A percentile compares a stretch with the other conserved stretches of the same genome.
Evolutionary conservation across 1,139 yeast genomes (phyloP).

Genomic region (Yamadazyma siamensis): DNA sequence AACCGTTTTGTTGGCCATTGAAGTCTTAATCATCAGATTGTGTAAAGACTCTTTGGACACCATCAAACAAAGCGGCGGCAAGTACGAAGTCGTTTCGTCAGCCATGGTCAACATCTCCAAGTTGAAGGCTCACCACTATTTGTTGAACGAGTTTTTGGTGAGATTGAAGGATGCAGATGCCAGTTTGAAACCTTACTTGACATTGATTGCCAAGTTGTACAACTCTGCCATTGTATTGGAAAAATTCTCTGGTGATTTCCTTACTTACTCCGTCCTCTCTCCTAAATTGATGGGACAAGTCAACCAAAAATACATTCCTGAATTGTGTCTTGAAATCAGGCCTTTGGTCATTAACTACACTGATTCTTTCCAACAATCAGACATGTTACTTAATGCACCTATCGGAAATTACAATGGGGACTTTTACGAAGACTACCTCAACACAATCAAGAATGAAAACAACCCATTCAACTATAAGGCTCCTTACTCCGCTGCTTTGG

Average conservation of each 20-base stretch:
- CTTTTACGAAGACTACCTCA: slow-evolving; percentile 75
- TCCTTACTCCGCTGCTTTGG: slow-evolving; percentile 52
- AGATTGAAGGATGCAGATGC: slow-evolving; percentile 26
- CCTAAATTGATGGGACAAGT: slow-evolving; percentile 44
- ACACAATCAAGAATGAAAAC: slow-evolving; percentile 47
- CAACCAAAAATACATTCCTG: slow-evolving; percentile 43
- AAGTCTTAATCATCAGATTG: slow-evolving; percentile 45
- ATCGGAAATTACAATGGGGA: slow-evolving; percentile 85
- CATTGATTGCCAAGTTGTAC: slow-evolving; percentile 44
- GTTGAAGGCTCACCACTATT: slow-evolving; percentile 59
- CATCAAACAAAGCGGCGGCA: slow-evolving; percentile 40
- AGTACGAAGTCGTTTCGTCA: slow-evolving; percentile 55
- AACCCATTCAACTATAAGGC: slow-evolving; percentile 57
- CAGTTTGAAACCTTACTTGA: slow-evolving; percentile 25
- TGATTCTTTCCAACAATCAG: slow-evolving; percentile 87
- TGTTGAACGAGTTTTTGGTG: slow-evolving; percentile 40
- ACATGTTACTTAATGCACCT: slow-evolving; percentile 80
- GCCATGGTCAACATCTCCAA: slow-evolving; percentile 56
- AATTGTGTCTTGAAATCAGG: slow-evolving; percentile 50
- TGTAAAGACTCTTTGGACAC: slow-evolving; percentile 44
- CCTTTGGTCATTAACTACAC: slow-evolving; percentile 76
- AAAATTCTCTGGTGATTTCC: slow-evolving; percentile 71
- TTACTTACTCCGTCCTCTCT: slow-evolving; percentile 58
- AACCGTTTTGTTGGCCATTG: slow-evolving; percentile 32
- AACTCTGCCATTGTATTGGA: slow-evolving; percentile 70